phyloP scores from a whole-genome alignment of 1,284 basidiomycete genomes.

The Cutaneotrichosporon cutaneum region DNA sequence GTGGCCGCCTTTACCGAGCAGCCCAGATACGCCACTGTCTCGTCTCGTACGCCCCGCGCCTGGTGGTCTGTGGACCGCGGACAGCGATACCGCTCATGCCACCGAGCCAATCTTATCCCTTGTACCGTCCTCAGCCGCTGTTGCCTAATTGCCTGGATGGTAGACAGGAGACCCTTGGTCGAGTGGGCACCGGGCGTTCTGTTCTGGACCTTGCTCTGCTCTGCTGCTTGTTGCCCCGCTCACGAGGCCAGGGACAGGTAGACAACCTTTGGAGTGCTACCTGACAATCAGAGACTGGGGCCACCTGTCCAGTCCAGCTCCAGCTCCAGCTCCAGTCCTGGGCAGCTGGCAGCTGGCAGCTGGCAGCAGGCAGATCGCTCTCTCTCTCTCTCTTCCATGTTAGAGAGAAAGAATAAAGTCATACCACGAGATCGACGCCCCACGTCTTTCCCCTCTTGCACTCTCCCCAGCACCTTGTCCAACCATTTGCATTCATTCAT shows the following conservation, averaged over 20 bases:
- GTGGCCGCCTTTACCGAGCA: not conserved
- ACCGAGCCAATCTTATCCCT: not conserved
- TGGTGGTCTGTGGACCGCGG: not conserved
- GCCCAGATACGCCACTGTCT: too few species aligned
- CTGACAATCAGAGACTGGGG: not conserved
- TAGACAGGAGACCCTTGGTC: not conserved
- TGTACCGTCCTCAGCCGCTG: not conserved
- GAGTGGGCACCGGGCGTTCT: not conserved
- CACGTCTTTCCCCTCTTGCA: not conserved
- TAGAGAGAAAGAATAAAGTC: too few species aligned
- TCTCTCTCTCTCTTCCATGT: not conserved
- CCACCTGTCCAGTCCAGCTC: too few species aligned
- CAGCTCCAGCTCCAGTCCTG: too few species aligned
- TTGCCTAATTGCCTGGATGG: not conserved
- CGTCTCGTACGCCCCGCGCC: not conserved
- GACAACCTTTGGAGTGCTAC: not conserved
- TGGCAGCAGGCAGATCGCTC: too few species aligned
- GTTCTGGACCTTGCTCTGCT: too few species aligned
- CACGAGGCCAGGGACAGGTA: not conserved
- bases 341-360: too few species aligned
- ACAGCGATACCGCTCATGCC: not conserved
- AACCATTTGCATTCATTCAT: not conserved
- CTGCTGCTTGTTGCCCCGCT: not conserved
- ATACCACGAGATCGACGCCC: not conserved
- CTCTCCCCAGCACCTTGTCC: not conserved